Base-by-base conservation (phyloP, 2,329 filamentous ascomycete species). In the Arthrinium phaeospermum region DNA sequence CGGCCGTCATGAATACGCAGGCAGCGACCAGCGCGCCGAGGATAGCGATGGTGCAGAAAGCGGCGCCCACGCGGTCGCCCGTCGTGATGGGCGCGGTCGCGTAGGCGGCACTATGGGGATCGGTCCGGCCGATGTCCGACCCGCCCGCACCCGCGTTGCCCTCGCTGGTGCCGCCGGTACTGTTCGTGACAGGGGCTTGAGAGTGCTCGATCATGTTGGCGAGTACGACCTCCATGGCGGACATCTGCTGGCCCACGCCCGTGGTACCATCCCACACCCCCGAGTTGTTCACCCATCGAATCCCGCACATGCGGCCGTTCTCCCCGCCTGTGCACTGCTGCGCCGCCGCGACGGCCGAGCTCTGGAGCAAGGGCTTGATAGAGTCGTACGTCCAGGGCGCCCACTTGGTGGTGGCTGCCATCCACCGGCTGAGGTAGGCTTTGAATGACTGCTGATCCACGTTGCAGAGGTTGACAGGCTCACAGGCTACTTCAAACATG, bases 171-270 rank as follows among this genome's bases (percentile, higher is more conserved):
- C 87, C 88, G 70, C 86, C 87, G 0, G 84, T 86, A 16, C 73
- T 75, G 13, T 83, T 82, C 0, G 84, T 85, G 41, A 84, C 80
- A 5, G 84, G 83, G 1, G 77, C 73, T 16, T 81, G 77, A 10
- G 80, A 83, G 74, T 85, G 74, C 47, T 84, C 76, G 69, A 92
- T 87, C 79, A 91, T 84, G 76, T 89, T 91, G 49, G 87, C 87
- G 67, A 93, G 85, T 8, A 92, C 87, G 13, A 92, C 85, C 77
- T 93, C 90, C 79, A 93, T 83, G 2, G 89, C 91, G 1, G 89
- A 86, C 91, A 94, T 93, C 81, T 93, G 91, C 79, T 93, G 91
- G 6, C 92, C 92, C 2, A 93, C 87, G 8, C 91, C 91, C 8
- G 85, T 86, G 1, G 84, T 85, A 34, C 89, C 88, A 78, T 93